Base-by-base conservation (phyloP, 768 basidiomycete genomes). In the Boletus eberwhitei region DNA sequence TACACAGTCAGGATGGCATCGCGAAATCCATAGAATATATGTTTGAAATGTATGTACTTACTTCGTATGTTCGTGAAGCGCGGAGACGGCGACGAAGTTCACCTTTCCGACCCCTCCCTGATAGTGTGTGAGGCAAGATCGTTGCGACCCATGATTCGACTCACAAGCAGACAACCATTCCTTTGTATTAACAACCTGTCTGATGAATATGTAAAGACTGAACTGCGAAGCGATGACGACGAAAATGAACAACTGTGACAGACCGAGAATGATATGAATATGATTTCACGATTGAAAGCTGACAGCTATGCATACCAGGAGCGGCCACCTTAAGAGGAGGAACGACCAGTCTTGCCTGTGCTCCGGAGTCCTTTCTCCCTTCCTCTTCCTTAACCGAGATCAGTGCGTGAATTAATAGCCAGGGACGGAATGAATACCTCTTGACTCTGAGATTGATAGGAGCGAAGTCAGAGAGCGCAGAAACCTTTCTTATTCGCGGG, bases 181-280 rank as follows among this genome's bases (percentile, higher is more conserved):
- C 67, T 97, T 92, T 5, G 90, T 80, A 65, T 98, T 98, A 40
- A 99, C 97, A 17, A 96, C 64, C 68, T 99, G 96, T 16, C 96
- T 79, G 44, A 93, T 90, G 35, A 91, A 59, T 37, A 98, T 82
- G 63, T 99, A 99, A 26, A 88, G 69, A 14, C 89, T 79, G 68
- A 98, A 98, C 70, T 98, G 88, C 14, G 77, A 77, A 37, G 83
- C 78, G 52, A 98, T 97, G 71, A 97, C 82, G 6, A 85, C 50
- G 61, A 92, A 90, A 34, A 98, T 90, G 58, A 96, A 82, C 55
- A 78, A 68, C 94, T 97, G 59, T n/a, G 53, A 32, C 39, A 48
- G 39, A 34, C 31, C 26, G 53, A 37, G 21, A 29, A 19, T 40
- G 38, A 46, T 22, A 44, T 65, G 58, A 58, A 40, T 21, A 21